Conservation (phyloP, 441 rosid species). For the California macrophylla region DNA sequence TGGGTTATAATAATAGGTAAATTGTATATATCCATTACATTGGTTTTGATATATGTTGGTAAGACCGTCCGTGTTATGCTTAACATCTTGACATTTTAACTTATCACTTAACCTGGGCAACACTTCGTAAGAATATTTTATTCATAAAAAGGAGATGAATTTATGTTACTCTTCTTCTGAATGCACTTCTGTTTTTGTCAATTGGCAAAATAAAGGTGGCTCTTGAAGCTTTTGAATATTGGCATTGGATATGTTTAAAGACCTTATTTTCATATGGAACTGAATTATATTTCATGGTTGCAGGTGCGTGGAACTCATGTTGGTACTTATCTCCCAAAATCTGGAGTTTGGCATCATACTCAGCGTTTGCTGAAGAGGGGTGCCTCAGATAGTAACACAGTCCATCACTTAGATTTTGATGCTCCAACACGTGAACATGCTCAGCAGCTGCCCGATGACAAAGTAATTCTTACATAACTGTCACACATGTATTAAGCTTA, state of each 20-base stretch:
- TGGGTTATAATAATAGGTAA: background rate
- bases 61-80: background rate
- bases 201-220: background rate
- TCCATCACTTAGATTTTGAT: slow-evolving; percentile 95
- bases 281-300: slow-evolving; percentile 15
- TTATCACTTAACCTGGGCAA: background rate
- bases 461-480: slow-evolving; percentile 37
- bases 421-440: slow-evolving; percentile 97
- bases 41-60: background rate
- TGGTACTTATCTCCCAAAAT: slow-evolving; percentile 85
- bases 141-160: background rate
- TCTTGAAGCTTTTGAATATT: background rate
- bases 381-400: slow-evolving; percentile 39
- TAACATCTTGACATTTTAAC: background rate
- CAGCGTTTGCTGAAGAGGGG: slow-evolving; percentile 73
- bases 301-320: slow-evolving; percentile 93
- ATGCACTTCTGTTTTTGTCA: background rate
- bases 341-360: slow-evolving; percentile 94
- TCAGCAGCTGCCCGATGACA: slow-evolving; percentile 65
- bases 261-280: slow-evolving; percentile 12
- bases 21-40: background rate
- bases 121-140: background rate
- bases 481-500: background rate
- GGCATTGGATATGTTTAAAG: background rate
- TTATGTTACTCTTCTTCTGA: background rate